phyloP scores from a whole-genome alignment of 2,329 filamentous ascomycete genomes.

The Scolecobasidium constrictum region DNA sequence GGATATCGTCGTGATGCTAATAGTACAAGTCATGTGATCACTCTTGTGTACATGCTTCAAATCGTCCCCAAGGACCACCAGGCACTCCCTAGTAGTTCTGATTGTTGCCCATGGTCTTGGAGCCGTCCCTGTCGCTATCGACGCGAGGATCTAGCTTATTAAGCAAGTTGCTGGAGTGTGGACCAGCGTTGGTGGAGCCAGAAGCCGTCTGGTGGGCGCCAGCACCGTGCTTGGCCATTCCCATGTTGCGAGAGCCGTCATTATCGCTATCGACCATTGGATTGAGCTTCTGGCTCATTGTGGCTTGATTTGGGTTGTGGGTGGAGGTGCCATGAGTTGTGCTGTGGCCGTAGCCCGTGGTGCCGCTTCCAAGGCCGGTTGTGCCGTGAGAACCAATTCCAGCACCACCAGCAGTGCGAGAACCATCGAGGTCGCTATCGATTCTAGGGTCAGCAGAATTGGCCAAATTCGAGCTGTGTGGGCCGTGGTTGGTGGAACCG shows the following conservation, averaged over 20 bases:
- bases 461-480: constrained; percentile 16
- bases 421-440: constrained; percentile 17
- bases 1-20: not conserved
- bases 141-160: constrained; percentile 27
- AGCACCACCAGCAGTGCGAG: constrained; percentile 13
- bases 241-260: not conserved
- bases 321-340: constrained; percentile 13
- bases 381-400: not conserved
- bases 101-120: constrained; percentile 17
- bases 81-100: not conserved
- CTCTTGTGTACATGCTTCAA: not conserved
- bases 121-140: constrained; percentile 23
- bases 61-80: not conserved
- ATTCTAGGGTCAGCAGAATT: constrained; percentile 21
- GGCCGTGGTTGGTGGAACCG: constrained; percentile 14
- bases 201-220: constrained; percentile 14
- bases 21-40: not conserved
- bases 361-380: no score
- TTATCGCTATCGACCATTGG: constrained; percentile 12
- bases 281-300: constrained; percentile 10
- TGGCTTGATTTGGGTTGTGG: not conserved
- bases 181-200: constrained; percentile 23
- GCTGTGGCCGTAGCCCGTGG: not conserved
- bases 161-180: constrained; percentile 21
- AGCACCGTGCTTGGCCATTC: not conserved